phyloP scores from a whole-genome alignment of 1,284 basidiomycete genomes.

The Ceratobasidium sp. region DNA sequence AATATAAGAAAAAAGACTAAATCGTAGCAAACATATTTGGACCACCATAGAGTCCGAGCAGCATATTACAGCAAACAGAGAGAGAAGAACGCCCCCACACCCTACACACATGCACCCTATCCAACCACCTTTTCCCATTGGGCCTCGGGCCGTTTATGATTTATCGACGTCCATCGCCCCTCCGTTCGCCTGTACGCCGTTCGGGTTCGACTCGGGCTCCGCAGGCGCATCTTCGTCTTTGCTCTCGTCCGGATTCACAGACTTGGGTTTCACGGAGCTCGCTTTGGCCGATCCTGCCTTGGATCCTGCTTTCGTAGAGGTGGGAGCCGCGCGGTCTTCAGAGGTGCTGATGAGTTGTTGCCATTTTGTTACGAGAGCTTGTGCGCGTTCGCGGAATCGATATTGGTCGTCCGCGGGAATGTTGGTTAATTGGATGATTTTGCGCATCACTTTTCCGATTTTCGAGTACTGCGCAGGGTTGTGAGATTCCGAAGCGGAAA shows the following conservation, averaged over 20 bases:
- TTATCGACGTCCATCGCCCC: slow-evolving; percentile 37
- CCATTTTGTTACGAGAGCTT: slow-evolving; percentile 81
- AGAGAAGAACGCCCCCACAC: too few relatives aligned
- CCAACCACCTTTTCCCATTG: not conserved
- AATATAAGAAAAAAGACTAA: slow-evolving; percentile 36
- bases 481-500: slow-evolving; percentile 9
- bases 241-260: slow-evolving; percentile 31
- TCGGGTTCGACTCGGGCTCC: slow-evolving; percentile 45
- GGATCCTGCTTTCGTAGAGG: not conserved
- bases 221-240: slow-evolving; percentile 40
- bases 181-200: slow-evolving; percentile 4
- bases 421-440: slow-evolving; percentile 79
- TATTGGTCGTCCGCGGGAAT: slow-evolving; percentile 89
- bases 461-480: slow-evolving; percentile 80
- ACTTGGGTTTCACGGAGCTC: slow-evolving; percentile 12
- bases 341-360: slow-evolving; percentile 59
- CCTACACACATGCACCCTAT: not conserved
- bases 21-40: slow-evolving; percentile 26
- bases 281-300: slow-evolving; percentile 1
- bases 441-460: slow-evolving; percentile 98
- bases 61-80: not conserved
- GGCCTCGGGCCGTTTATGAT: not conserved
- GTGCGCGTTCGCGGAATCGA: slow-evolving; percentile 86
- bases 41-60: not conserved
- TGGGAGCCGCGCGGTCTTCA: not conserved